Evolutionary conservation across 2,329 filamentous ascomycete species (phyloP), one percentile per base, ranked within the genome.

Genomic region (Myriosclerotinia curreyana): DNA sequence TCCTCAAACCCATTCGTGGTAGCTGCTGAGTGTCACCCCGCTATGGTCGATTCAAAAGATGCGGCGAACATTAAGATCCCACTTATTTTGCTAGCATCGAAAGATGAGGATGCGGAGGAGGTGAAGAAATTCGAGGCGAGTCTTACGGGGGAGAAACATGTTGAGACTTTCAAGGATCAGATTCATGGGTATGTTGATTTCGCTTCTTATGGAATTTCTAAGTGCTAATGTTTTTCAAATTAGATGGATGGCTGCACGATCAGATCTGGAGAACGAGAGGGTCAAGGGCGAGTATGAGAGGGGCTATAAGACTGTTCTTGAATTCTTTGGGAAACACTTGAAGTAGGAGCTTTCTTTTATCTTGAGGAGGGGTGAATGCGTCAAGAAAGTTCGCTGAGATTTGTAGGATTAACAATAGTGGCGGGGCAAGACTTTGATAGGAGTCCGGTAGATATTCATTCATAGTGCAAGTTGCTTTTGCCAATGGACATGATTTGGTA

Each of bases 31-130:
- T 76, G 75, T 66, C 85, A 88, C 74, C 85, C 86, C 0, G 85
- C 85, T 67, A 86, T 87, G 83, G 82, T 88, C 50, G 85, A 88
- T 67, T 77, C 83, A 25, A 76, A 79, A 44, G 88, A 91, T 53
- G 87, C 86, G 1, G 73, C 79, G 68, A 78, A 76, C 11, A 80
- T 90, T 75, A 83, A 80, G 62, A 79, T 89, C 9, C 88, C 88
- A 1, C 76, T 88, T 49, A 79, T 81, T 62, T 69, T 89, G 70
- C 79, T 91, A 1, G 86, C 88, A 0, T 89, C 86, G 42, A 82
- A 82, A 71, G 88, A 91, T 86, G 90, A 78, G 71, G 72, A 76
- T 4, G 75, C 69, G 0, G 79, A 80, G 0, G 74, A 75, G 0
- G 77, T 83, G 0, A 75, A 77, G 50, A 75, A 76, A 51, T 82